A percentile compares a stretch with the other conserved stretches of the same genome.
These are phyloP conservation scores for Tagetes patula DNA, from an alignment of 129 eudicot species.

Conservation along the genomic window DNA sequence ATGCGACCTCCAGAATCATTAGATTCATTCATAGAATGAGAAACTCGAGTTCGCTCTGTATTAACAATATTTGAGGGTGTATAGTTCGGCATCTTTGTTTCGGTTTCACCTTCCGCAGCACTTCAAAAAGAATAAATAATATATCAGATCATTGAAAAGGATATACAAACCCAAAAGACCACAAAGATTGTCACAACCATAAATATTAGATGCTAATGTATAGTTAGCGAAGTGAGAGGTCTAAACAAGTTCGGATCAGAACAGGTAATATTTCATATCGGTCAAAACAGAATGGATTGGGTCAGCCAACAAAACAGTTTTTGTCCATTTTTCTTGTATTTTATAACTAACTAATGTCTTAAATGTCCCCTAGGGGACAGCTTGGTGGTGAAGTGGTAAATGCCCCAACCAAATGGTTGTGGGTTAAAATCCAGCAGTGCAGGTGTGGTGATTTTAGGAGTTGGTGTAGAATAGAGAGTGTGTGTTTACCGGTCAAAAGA, in stretches of 20 bases:
- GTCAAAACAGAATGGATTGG: background rate
- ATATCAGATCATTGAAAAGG: slow-evolving; percentile 19
- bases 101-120: slow-evolving; percentile 41
- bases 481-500: too few relatives aligned
- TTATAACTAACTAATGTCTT: background rate
- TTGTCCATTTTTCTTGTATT: background rate
- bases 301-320: background rate
- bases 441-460: too few relatives aligned
- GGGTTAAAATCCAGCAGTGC: too few relatives aligned
- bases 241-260: background rate
- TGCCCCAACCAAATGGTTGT: too few relatives aligned
- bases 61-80: slow-evolving; percentile 46
- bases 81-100: slow-evolving; percentile 33
- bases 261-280: background rate
- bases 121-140: slow-evolving; percentile 34
- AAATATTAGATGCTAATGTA: background rate
- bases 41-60: slow-evolving; percentile 38
- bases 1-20: slow-evolving; percentile 23
- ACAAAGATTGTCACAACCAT: slow-evolving; percentile 11
- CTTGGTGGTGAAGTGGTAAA: too few relatives aligned
- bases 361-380: background rate
- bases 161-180: slow-evolving; percentile 1
- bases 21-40: slow-evolving; percentile 29
- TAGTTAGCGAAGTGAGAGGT: background rate
- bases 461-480: too few relatives aligned